Evolutionary conservation across 805 yeast genomes (phyloP).

Genomic region (Metschnikowia noctiluminum): DNA sequence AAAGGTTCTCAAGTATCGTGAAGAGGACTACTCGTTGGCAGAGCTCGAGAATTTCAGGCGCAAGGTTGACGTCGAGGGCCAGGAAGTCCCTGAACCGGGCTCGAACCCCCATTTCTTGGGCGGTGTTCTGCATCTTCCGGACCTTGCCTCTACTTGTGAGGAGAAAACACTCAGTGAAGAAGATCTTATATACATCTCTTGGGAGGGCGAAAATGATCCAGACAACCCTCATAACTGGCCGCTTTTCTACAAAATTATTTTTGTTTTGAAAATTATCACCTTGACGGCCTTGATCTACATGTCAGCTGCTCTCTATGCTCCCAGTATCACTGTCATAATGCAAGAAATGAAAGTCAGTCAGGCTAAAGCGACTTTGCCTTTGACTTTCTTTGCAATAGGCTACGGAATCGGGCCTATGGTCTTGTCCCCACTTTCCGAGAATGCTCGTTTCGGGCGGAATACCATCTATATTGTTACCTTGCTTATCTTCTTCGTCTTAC

Average conservation of each 20-base stretch:
- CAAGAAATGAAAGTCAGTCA: conserved; percentile 43
- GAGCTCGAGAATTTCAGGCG: conserved; percentile 27
- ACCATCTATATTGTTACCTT: conserved; percentile 47
- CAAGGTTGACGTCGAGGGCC: conserved; percentile 9
- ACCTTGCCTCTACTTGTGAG: not conserved
- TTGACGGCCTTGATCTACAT: conserved; percentile 51
- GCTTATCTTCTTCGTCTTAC: conserved; percentile 47
- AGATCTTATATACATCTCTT: conserved; percentile 19
- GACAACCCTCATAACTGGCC: conserved; percentile 61
- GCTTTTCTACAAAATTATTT: conserved; percentile 31
- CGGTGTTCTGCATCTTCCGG: conserved; percentile 4
- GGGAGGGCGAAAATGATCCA: conserved; percentile 49
- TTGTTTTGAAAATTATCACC: conserved; percentile 40
- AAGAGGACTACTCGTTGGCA: conserved; percentile 28
- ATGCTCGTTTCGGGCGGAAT: conserved; percentile 53
- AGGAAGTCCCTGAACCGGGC: conserved; percentile 5
- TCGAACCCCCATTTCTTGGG: conserved; percentile 1
- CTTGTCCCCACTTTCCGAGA: conserved; percentile 58
- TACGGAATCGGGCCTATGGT: conserved; percentile 61
- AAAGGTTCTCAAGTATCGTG: conserved; percentile 21
- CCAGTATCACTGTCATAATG: conserved; percentile 45
- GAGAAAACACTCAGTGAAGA: conserved; percentile 4
- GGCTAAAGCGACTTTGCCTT: conserved; percentile 47
- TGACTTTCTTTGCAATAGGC: conserved; percentile 56
- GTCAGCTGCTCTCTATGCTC: conserved; percentile 57